Conservation (phyloP, 139 green algal species). For the Axilococcus clingmanii region DNA sequence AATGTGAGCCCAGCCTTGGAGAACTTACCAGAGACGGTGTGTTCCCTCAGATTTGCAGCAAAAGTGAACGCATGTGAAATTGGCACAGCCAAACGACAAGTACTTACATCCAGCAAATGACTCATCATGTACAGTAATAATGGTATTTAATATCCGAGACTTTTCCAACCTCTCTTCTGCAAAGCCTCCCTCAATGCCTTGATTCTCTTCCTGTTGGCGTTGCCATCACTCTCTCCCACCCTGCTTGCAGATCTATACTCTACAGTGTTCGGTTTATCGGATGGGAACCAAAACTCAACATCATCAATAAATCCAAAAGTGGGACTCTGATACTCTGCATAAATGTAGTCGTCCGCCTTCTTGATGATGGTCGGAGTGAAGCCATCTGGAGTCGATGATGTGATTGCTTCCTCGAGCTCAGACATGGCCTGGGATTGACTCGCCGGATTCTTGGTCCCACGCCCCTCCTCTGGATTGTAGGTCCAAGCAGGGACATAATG, state of each 20-base stretch:
- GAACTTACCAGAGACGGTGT: conserved; percentile 64
- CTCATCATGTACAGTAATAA: neutral
- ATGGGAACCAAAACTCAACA: conserved; percentile 73
- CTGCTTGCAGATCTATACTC: conserved; percentile 61
- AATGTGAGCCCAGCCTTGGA: conserved; percentile 77
- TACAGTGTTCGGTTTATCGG: conserved; percentile 27
- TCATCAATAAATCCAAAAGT: conserved; percentile 92
- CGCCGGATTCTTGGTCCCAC: conserved; percentile 52
- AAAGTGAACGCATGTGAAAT: conserved; percentile 78
- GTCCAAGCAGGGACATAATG: conserved; percentile 81
- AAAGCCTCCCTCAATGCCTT: conserved; percentile 65
- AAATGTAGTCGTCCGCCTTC: conserved; percentile 81
- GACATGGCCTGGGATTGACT: conserved; percentile 75
- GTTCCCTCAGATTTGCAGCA: conserved; percentile 79
- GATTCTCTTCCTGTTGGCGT: conserved; percentile 95
- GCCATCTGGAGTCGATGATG: conserved; percentile 55
- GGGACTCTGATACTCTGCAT: conserved; percentile 80
- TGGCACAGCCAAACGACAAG: conserved; percentile 22
- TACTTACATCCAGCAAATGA: neutral
- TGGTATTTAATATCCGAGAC: conserved; percentile 49
- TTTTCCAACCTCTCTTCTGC: conserved; percentile 78
- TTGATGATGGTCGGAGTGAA: conserved; percentile 79
- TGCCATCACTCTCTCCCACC: conserved; percentile 71
- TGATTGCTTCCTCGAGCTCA: conserved; percentile 25
- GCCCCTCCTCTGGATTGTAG: conserved; percentile 77